These are phyloP conservation scores for Aspergillus ibericus DNA, from an alignment of 2,329 filamentous ascomycete species.

Conservation along the genomic window DNA sequence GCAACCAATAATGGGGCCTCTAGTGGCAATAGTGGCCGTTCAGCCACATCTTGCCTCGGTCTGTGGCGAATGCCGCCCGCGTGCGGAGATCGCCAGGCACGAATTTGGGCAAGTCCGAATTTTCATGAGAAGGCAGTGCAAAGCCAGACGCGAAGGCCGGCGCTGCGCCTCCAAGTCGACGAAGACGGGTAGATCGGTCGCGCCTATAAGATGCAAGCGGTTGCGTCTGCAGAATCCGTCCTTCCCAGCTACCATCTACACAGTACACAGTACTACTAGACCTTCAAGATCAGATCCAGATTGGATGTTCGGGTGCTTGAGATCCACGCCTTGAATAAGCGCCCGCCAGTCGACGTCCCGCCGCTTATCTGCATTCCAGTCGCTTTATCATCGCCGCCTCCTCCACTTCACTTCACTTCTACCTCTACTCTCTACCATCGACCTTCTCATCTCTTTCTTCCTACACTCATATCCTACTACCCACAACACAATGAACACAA, in stretches of 20 bases:
- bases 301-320: background rate
- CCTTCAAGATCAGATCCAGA: background rate
- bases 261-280: too few species aligned
- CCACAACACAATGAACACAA: background rate
- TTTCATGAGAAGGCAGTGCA: conserved; percentile 14
- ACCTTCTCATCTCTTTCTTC: background rate
- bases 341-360: background rate
- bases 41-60: background rate
- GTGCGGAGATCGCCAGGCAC: conserved; percentile 1
- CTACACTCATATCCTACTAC: background rate
- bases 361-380: background rate
- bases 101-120: background rate
- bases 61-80: background rate
- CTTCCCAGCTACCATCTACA: background rate
- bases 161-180: conserved; percentile 14
- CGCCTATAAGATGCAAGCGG: conserved; percentile 3
- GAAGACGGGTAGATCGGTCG: background rate
- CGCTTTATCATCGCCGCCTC: background rate
- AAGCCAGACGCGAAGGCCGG: background rate
- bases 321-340: background rate
- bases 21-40: background rate
- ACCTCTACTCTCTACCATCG: background rate
- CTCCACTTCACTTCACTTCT: background rate
- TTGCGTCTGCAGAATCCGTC: background rate
- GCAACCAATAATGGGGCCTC: background rate